Evolutionary conservation across 495 filamentous ascomycete genomes (phyloP).

Genomic region (Symbiotaphrina buchneri): DNA sequence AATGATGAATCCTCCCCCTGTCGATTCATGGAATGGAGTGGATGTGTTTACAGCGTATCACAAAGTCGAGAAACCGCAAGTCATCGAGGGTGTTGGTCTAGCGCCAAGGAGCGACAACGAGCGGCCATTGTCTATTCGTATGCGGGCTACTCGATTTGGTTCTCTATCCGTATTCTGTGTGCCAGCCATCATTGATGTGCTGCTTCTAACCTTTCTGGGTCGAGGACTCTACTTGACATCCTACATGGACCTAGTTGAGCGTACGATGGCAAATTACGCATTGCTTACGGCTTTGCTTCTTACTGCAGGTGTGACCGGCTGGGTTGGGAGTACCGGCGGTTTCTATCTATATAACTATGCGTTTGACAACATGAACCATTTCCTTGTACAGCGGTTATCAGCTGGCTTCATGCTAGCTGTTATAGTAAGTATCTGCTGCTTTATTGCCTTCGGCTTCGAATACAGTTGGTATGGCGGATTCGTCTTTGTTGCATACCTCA

Average conservation of each 20-base stretch:
- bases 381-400: constrained; percentile 30
- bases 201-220: constrained; percentile 30
- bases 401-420: constrained; percentile 32
- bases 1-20: constrained; percentile 23
- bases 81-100: no score
- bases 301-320: constrained; percentile 32
- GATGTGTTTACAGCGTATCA: constrained; percentile 29
- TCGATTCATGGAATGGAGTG: constrained; percentile 23
- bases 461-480: constrained; percentile 9
- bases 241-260: constrained; percentile 25
- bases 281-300: constrained; percentile 32
- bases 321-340: constrained; percentile 32
- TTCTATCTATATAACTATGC: constrained; percentile 38
- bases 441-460: constrained; percentile 21
- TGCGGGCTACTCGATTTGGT: no score
- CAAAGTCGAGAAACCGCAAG: constrained; percentile 28
- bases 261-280: constrained; percentile 27
- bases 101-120: constrained; percentile 23
- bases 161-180: constrained; percentile 37
- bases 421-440: constrained; percentile 21
- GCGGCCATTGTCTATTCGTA: constrained; percentile 30
- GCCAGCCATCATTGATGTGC: constrained; percentile 34
- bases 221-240: constrained; percentile 33
- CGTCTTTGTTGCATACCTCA: constrained; percentile 1
- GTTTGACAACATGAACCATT: constrained; percentile 36